Conservation (phyloP, 169 alveolate genomes). For the Plasmodium yoelii region DNA sequence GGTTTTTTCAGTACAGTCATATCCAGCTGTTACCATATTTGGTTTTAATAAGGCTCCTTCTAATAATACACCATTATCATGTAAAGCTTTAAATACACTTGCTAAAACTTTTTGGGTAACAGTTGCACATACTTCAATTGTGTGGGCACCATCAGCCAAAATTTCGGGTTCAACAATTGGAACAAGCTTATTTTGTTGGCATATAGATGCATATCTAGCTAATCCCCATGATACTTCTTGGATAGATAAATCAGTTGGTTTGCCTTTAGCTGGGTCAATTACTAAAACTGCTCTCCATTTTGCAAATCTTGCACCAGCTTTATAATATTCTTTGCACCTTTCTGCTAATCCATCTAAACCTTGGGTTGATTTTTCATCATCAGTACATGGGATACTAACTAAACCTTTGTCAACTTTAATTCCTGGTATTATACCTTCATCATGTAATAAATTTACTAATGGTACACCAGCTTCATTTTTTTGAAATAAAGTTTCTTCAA, state of each 20-base stretch:
- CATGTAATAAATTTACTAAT: slow-evolving; percentile 90
- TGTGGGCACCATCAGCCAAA: slow-evolving; percentile 97
- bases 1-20: slow-evolving; percentile 91
- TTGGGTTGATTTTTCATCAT: slow-evolving; percentile 91
- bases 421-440: slow-evolving; percentile 97
- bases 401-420: slow-evolving; percentile 98
- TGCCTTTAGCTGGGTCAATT: slow-evolving; percentile 91
- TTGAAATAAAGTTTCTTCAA: slow-evolving; percentile 98
- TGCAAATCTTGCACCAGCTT: slow-evolving; percentile 99
- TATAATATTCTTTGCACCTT: slow-evolving; percentile 96
- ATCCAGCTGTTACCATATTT: slow-evolving; percentile 99
- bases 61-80: slow-evolving; percentile 94
- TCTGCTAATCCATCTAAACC: slow-evolving; percentile 98
- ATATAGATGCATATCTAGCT: slow-evolving; percentile 99
- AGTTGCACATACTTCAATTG: slow-evolving; percentile 95
- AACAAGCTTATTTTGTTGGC: slow-evolving; percentile 97
- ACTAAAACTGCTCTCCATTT: slow-evolving; percentile 99
- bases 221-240: slow-evolving; percentile 96
- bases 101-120: slow-evolving; percentile 96
- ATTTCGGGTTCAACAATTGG: slow-evolving; percentile 99
- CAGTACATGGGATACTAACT: slow-evolving; percentile 92
- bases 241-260: slow-evolving; percentile 95
- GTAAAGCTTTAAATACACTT: slow-evolving; percentile 95
- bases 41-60: slow-evolving; percentile 99
- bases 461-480: slow-evolving; percentile 91